Evolutionary conservation across 169 alveolate species (phyloP).

Genomic region (Miamiensis avidus): DNA sequence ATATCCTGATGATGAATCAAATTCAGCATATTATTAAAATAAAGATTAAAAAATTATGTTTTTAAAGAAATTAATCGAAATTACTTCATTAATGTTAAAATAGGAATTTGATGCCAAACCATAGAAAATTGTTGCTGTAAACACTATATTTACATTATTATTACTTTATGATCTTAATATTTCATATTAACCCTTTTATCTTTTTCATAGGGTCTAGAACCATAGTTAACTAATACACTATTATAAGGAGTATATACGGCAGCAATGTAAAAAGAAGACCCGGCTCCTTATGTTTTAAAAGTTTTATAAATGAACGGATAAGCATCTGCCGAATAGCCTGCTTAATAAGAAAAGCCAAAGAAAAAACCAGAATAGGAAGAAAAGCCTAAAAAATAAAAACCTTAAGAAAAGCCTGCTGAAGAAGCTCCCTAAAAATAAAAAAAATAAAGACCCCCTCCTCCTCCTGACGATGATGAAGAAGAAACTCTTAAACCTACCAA

Average conservation of each 20-base stretch:
- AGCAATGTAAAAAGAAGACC: background rate
- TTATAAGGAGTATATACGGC: background rate
- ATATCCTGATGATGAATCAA: slow-evolving; percentile 67
- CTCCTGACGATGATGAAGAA: background rate
- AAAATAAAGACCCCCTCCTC: background rate
- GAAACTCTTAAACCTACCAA: background rate
- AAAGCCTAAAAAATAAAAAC: background rate
- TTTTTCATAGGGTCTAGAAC: background rate
- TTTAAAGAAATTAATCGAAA: slow-evolving; percentile 69
- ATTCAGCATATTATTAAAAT: slow-evolving; percentile 63
- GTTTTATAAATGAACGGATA: slow-evolving; percentile 3
- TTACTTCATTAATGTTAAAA: slow-evolving; percentile 60
- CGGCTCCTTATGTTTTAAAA: background rate
- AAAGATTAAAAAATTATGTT: slow-evolving; percentile 70
- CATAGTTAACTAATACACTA: background rate
- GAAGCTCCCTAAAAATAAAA: background rate
- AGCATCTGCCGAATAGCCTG: slow-evolving; percentile 7
- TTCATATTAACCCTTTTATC: background rate
- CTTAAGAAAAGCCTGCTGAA: background rate
- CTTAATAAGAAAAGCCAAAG: background rate
- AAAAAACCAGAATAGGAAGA: background rate
- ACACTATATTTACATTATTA: too few relatives aligned
- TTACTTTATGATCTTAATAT: too few relatives aligned
- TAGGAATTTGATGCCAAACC: slow-evolving; percentile 75
- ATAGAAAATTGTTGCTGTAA: slow-evolving; percentile 73